Base-by-base conservation (phyloP, 2,329 filamentous ascomycete genomes). In the Fusarium coffeatum region DNA sequence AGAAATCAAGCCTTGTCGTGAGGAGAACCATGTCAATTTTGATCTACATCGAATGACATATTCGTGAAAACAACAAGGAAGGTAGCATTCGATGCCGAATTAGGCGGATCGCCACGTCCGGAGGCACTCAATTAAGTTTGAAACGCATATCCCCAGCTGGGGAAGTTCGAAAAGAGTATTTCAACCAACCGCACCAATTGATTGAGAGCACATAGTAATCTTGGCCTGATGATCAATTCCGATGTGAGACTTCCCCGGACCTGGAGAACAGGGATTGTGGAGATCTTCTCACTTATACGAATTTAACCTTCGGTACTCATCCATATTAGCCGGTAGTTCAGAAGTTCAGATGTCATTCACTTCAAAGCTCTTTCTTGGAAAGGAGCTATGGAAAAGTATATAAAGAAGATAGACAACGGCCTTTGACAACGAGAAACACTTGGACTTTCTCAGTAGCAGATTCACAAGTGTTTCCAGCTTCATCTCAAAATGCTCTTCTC, bases 291-390 rank as follows among this genome's bases (percentile, higher is more conserved):
- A 64, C 43, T 57, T 64, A 58, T 32, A 64, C 45, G 43, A 49
- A 18, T 64, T 64, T 64, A 64, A n/a, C 61, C 61, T 64, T 32
- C 23, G 23, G 43, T 48, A 23, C 41, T 42, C 48, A 53, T 27
- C 32, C 34, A 63, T 57, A 64, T 64, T 64, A 64, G 47, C 61
- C 50, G 61, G 50, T 22, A 57, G 37, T 47, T 58, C 27, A 42
- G 34, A 28, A 22, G 48, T 43, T 23, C 18, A 58, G 51, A 40
- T 27, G 45, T 45, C 32, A 23, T 25, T 41, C 16, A 4, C 34
- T 15, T 8, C 32, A 50, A 12, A 42, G 8, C 23, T 18, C 15
- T 18, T 32, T n/a, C 18, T n/a, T 23, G 4, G 18, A 22, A 18
- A 28, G 8, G 7, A 32, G 23, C 4, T 9, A 22, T 9, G 11